phyloP scores from a whole-genome alignment of 192 early-diverging fungal species.

The Coemansia sp. region DNA sequence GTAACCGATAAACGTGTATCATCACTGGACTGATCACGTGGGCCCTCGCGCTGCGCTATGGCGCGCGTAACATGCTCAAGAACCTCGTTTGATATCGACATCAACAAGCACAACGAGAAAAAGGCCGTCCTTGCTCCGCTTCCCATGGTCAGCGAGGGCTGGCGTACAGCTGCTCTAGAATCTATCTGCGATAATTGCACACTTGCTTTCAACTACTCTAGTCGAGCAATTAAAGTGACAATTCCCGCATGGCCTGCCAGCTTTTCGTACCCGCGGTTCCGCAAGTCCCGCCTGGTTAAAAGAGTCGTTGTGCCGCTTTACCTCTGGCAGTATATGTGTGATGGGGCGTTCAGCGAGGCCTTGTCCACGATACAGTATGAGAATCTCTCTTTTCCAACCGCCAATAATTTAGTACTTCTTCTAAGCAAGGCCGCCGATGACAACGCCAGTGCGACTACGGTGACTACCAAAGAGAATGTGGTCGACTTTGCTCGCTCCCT shows the following conservation, averaged over 20 bases:
- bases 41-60: no score
- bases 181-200: neutral
- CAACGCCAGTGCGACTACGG: neutral
- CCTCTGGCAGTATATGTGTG: neutral
- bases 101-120: neutral
- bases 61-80: neutral
- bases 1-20: no score
- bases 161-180: neutral
- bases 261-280: neutral
- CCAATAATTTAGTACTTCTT: neutral
- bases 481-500: neutral
- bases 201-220: neutral
- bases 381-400: neutral
- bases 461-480: neutral
- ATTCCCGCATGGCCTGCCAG: neutral
- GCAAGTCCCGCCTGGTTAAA: neutral
- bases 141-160: neutral
- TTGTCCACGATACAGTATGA: neutral
- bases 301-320: neutral
- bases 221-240: neutral
- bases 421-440: neutral
- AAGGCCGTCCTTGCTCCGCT: neutral
- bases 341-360: neutral
- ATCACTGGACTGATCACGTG: no score
- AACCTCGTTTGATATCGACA: neutral